A percentile compares a stretch with the other conserved stretches of the same genome.
These are phyloP conservation scores for Yamadazyma sp. DNA, from an alignment of 1,139 yeast genomes.

Conservation along the genomic window DNA sequence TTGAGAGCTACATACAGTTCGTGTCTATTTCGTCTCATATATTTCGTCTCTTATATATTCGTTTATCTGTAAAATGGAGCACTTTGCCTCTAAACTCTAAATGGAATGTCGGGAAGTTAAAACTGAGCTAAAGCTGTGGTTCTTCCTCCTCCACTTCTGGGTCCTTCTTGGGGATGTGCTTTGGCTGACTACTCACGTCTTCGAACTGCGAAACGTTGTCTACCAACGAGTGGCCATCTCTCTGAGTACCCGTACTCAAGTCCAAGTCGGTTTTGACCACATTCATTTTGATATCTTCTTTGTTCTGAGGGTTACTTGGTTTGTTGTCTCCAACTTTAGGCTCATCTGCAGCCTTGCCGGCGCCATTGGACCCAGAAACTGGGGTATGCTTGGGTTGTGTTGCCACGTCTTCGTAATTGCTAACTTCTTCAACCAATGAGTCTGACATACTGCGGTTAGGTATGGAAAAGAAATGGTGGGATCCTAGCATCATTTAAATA, in stretches of 20 bases:
- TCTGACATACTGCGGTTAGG: slow-evolving; percentile 1
- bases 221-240: slow-evolving; percentile 7
- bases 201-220: slow-evolving; percentile 6
- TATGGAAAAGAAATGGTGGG: neutral
- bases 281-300: slow-evolving; percentile 8
- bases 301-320: slow-evolving; percentile 3
- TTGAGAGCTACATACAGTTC: too few species aligned
- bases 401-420: slow-evolving; percentile 7
- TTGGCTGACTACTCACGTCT: slow-evolving; percentile 6
- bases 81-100: too few species aligned
- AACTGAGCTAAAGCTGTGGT: slow-evolving; percentile 1
- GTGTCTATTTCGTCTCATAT: too few species aligned
- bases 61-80: too few species aligned
- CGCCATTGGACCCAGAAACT: neutral
- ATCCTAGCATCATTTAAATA: neutral
- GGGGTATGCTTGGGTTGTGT: slow-evolving; percentile 6
- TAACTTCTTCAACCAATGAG: slow-evolving; percentile 8
- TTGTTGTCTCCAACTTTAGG: neutral
- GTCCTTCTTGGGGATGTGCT: slow-evolving; percentile 3
- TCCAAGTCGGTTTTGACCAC: slow-evolving; percentile 6
- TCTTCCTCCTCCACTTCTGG: neutral
- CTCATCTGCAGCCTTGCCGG: neutral
- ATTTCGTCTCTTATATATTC: too few species aligned
- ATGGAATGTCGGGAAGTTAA: too few species aligned
- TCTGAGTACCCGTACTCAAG: slow-evolving; percentile 7